Evolutionary conservation across 345 rosid genomes (phyloP).

Genomic region (Salix viminalis): DNA sequence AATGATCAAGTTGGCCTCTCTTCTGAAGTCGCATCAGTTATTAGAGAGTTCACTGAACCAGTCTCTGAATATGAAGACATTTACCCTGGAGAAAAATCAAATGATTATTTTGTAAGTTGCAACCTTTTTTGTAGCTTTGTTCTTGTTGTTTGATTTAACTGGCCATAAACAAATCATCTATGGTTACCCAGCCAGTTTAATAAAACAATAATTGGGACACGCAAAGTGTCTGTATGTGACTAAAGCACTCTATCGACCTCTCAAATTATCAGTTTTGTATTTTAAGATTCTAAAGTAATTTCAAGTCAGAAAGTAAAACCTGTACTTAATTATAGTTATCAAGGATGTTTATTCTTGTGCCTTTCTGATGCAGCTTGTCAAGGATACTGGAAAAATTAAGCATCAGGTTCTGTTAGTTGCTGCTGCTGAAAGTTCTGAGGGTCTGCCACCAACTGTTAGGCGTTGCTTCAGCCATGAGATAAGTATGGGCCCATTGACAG

Average conservation of each 20-base stretch:
- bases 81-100: conserved; percentile 39
- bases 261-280: not conserved
- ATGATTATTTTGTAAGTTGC: conserved; percentile 52
- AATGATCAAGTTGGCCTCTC: conserved; percentile 71
- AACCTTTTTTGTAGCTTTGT: not conserved
- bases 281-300: not conserved
- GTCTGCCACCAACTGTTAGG: conserved; percentile 73
- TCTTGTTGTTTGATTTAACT: not conserved
- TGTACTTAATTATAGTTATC: not conserved
- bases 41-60: conserved; percentile 76
- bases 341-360: conserved; percentile 9
- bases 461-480: conserved; percentile 98
- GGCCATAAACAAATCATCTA: not conserved
- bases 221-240: not conserved
- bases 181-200: not conserved
- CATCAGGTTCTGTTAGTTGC: conserved; percentile 75
- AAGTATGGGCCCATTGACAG: conserved; percentile 67
- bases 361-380: conserved; percentile 33
- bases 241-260: not conserved
- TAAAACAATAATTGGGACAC: not conserved
- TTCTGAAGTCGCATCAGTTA: conserved; percentile 81
- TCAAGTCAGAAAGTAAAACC: not conserved
- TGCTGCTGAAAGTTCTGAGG: conserved; percentile 79
- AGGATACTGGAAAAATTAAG: conserved; percentile 35
- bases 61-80: conserved; percentile 43